Conservation (phyloP, 805 yeast species). For the Teunomyces kruisii region DNA sequence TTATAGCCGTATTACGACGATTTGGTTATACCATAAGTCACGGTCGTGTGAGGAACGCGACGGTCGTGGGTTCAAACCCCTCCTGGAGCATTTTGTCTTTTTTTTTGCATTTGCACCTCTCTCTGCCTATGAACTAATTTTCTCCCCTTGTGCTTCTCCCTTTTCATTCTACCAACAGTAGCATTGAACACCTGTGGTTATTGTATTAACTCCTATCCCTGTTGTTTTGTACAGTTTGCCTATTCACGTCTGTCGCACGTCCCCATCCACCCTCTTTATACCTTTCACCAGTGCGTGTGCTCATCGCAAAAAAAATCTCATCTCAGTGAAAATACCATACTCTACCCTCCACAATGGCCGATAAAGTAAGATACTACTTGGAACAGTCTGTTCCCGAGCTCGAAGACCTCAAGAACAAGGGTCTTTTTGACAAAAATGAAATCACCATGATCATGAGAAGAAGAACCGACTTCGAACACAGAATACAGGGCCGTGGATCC, state of each 20-base stretch:
- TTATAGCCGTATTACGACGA: conserved; percentile 45
- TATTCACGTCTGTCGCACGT: too few species aligned
- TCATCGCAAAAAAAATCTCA: conserved; percentile 4
- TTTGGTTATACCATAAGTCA: conserved; percentile 47
- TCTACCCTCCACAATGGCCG: conserved; percentile 31
- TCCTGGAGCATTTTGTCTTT: conserved; percentile 49
- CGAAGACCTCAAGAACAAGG: conserved; percentile 79
- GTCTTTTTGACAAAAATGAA: conserved; percentile 80
- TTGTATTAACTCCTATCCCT: too few species aligned
- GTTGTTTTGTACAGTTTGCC: too few species aligned
- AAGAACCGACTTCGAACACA: conserved; percentile 93
- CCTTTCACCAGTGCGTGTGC: background rate
- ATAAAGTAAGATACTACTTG: conserved; percentile 50
- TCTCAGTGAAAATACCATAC: background rate
- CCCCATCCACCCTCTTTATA: background rate
- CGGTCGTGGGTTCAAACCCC: conserved; percentile 57
- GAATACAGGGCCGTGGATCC: conserved; percentile 81
- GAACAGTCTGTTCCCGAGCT: conserved; percentile 86
- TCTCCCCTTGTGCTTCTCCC: too few species aligned
- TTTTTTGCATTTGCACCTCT: conserved; percentile 13
- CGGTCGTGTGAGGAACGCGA: conserved; percentile 58
- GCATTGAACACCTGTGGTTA: too few species aligned
- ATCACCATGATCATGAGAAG: conserved; percentile 83
- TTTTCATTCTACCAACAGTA: too few species aligned
- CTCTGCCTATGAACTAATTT: too few species aligned